phyloP scores from a whole-genome alignment of 352 stramenopile genomes.

The Phytophthora palmivora region DNA sequence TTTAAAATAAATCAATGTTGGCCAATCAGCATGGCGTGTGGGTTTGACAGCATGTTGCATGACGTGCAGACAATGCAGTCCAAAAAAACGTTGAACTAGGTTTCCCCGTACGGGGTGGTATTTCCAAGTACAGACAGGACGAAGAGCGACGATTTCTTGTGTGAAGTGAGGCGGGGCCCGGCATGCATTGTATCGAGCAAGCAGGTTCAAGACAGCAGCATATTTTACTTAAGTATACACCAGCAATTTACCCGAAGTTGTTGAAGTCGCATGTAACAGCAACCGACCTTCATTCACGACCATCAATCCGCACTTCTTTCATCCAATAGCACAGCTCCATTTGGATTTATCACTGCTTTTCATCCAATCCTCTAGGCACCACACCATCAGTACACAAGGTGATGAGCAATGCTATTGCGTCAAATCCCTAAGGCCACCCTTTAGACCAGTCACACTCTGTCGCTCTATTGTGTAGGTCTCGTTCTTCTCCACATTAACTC shows the following conservation, averaged over 20 bases:
- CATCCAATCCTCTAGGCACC: slow-evolving; percentile 11
- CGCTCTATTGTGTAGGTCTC: background rate
- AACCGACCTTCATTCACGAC: slow-evolving; percentile 11
- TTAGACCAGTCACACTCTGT: slow-evolving; percentile 4
- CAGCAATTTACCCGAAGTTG: background rate
- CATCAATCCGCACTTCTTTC: slow-evolving; percentile 3
- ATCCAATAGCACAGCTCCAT: slow-evolving; percentile 1
- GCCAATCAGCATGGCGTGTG: no score
- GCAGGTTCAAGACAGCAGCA: no score
- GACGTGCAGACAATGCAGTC: no score
- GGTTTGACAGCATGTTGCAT: no score
- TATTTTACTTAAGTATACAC: background rate
- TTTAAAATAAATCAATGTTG: no score
- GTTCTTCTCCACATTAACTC: background rate
- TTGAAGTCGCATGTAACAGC: background rate
- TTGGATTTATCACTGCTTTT: slow-evolving; percentile 9
- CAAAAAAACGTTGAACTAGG: background rate
- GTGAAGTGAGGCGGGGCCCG: background rate
- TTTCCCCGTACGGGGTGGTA: background rate
- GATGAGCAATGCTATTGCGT: slow-evolving; percentile 18
- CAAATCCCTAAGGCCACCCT: slow-evolving; percentile 19
- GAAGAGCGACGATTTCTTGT: background rate
- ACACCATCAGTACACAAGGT: slow-evolving; percentile 3
- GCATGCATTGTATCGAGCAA: no score
- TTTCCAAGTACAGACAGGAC: slow-evolving; percentile 1